Evolutionary conservation across 2,329 filamentous ascomycete species (phyloP).

Genomic region (Rhinocladiella similis): DNA sequence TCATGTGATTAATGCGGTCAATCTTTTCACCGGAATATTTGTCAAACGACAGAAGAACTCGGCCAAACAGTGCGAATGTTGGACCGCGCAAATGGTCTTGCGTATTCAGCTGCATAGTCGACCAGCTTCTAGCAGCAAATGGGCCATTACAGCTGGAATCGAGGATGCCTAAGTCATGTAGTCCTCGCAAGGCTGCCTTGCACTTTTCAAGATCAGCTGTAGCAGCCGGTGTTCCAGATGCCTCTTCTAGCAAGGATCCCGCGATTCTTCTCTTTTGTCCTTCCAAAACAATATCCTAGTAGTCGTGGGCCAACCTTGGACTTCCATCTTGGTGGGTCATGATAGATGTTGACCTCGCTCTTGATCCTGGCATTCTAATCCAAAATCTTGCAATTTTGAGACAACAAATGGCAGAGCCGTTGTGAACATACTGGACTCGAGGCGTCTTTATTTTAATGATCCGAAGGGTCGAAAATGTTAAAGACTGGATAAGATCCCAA

Average conservation of each 20-base stretch:
- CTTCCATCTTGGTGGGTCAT: neutral
- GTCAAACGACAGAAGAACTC: too few relatives aligned
- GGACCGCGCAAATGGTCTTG: too few relatives aligned
- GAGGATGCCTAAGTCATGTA: conserved; percentile 4
- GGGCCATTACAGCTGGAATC: neutral
- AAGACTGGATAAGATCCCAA: neutral
- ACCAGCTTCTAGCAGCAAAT: too few relatives aligned
- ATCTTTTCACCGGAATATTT: too few relatives aligned
- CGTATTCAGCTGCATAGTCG: too few relatives aligned
- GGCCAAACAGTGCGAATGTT: too few relatives aligned
- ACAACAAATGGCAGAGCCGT: neutral
- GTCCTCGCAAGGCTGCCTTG: neutral
- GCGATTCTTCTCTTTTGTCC: neutral
- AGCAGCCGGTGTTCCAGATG: neutral
- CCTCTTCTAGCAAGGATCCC: neutral
- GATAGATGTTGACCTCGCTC: neutral
- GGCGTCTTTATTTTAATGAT: neutral
- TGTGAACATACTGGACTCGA: conserved; percentile 2
- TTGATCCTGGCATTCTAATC: neutral
- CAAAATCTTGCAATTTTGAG: neutral
- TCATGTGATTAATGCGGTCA: too few relatives aligned
- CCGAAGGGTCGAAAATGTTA: neutral
- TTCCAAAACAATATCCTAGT: conserved; percentile 3
- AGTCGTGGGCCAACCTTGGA: neutral
- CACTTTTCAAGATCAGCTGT: neutral